phyloP scores from a whole-genome alignment of 805 yeast species.

The Candida railenensis region DNA sequence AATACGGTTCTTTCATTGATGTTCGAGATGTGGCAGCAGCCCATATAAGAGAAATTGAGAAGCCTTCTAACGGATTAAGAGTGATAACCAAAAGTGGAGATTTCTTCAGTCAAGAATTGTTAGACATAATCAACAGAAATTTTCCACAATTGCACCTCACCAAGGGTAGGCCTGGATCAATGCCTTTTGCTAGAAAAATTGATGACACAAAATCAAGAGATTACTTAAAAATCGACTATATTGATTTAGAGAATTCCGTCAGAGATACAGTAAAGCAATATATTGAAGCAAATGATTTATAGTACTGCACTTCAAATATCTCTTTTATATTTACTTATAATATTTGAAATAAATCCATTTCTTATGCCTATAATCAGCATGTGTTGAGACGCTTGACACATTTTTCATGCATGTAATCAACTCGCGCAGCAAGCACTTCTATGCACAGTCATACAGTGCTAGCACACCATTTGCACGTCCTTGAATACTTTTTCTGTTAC shows the following conservation, averaged over 20 bases:
- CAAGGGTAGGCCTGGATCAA: slow-evolving; percentile 13
- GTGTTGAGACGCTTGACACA: too few species aligned
- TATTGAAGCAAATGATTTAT: slow-evolving; percentile 12
- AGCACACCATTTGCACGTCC: too few species aligned
- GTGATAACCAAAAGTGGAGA: slow-evolving; percentile 16
- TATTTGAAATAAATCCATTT: too few species aligned
- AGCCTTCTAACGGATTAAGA: slow-evolving; percentile 31
- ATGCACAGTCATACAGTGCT: neutral
- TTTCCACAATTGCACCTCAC: slow-evolving; percentile 17
- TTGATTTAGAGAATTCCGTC: slow-evolving; percentile 37
- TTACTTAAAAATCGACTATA: slow-evolving; percentile 38
- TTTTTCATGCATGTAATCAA: neutral
- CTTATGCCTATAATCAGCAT: too few species aligned
- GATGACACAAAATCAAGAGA: slow-evolving; percentile 36
- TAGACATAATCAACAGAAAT: slow-evolving; percentile 19
- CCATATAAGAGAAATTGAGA: slow-evolving; percentile 52
- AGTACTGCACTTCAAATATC: too few species aligned
- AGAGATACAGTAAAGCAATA: slow-evolving; percentile 44
- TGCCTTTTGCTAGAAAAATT: slow-evolving; percentile 14
- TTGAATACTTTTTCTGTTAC: too few species aligned
- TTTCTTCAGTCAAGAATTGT: slow-evolving; percentile 21
- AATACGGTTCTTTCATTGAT: slow-evolving; percentile 38
- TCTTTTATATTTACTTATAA: too few species aligned
- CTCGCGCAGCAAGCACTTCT: neutral
- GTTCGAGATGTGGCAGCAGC: slow-evolving; percentile 65